A percentile compares a stretch with the other conserved stretches of the same genome.
Conservation (phyloP, 2,329 filamentous ascomycete genomes). For the Septoria petroselini region DNA sequence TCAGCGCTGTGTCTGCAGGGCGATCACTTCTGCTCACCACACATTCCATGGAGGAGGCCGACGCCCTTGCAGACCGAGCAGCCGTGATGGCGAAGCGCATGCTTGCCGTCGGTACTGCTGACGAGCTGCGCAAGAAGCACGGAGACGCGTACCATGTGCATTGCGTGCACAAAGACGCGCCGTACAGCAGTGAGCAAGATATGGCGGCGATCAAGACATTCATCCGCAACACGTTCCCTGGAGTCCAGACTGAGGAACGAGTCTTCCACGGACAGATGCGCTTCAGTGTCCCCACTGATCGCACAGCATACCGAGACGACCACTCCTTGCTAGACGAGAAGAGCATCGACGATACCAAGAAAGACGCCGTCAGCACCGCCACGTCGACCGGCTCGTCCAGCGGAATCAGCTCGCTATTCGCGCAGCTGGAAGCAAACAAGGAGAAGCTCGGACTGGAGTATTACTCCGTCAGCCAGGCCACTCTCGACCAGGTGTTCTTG, state of each 20-base stretch:
- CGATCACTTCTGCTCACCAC: slow-evolving; percentile 86
- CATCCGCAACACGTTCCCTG: slow-evolving; percentile 60
- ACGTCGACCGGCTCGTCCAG: slow-evolving; percentile 11
- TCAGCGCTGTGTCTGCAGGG: slow-evolving; percentile 69
- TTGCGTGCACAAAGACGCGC: slow-evolving; percentile 70
- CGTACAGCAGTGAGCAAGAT: slow-evolving; percentile 66
- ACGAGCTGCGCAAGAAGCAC: slow-evolving; percentile 68
- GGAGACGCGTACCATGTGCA: slow-evolving; percentile 80
- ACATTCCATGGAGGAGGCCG: slow-evolving; percentile 93
- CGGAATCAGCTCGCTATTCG: slow-evolving; percentile 67
- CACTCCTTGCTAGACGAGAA: slow-evolving; percentile 18
- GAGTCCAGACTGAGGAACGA: slow-evolving; percentile 66
- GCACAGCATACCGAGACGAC: slow-evolving; percentile 23
- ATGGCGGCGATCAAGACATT: slow-evolving; percentile 65
- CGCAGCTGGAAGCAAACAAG: slow-evolving; percentile 69
- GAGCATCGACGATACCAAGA: slow-evolving; percentile 19
- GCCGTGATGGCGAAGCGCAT: slow-evolving; percentile 84
- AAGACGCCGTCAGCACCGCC: not conserved
- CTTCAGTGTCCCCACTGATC: slow-evolving; percentile 66
- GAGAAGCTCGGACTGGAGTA: slow-evolving; percentile 70
- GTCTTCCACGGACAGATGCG: slow-evolving; percentile 82
- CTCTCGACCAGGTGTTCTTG: slow-evolving; percentile 86
- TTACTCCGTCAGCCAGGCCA: slow-evolving; percentile 83
- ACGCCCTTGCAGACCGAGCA: slow-evolving; percentile 76
- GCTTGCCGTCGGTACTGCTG: slow-evolving; percentile 76